phyloP scores from a whole-genome alignment of 129 eudicot species.

The Centella asiatica region DNA sequence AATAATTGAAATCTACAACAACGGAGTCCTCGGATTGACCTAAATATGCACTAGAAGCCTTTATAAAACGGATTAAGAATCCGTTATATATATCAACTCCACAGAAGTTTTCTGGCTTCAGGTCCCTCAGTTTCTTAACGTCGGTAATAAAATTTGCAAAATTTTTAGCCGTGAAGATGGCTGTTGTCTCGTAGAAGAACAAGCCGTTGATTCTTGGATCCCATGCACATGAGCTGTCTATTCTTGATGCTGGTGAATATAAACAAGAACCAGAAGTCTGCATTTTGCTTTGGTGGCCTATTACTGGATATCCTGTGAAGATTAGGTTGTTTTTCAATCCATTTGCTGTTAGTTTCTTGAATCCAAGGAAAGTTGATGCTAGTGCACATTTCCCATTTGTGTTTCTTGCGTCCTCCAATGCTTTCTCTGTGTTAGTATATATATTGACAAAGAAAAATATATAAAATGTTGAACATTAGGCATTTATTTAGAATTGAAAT shows the following conservation, averaged over 20 bases:
- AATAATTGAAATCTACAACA: slow-evolving; percentile 70
- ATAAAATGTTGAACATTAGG: no score
- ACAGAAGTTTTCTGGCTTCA: slow-evolving; percentile 57
- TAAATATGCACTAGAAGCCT: slow-evolving; percentile 50
- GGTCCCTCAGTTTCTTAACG: slow-evolving; percentile 50
- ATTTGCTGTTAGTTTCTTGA: slow-evolving; percentile 61
- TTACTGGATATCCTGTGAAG: slow-evolving; percentile 69
- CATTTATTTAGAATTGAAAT: no score
- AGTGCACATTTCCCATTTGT: slow-evolving; percentile 53
- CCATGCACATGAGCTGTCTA: slow-evolving; percentile 56
- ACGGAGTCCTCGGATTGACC: slow-evolving; percentile 70
- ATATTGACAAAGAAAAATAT: no score
- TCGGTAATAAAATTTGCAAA: slow-evolving; percentile 47
- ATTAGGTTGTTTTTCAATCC: slow-evolving; percentile 64
- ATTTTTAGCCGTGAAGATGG: slow-evolving; percentile 43
- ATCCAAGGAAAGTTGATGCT: slow-evolving; percentile 45
- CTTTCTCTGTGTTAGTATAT: slow-evolving; percentile 32
- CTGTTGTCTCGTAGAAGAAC: slow-evolving; percentile 60
- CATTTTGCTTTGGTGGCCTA: slow-evolving; percentile 66
- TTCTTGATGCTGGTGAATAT: slow-evolving; percentile 39
- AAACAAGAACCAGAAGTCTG: slow-evolving; percentile 90
- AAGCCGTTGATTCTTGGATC: slow-evolving; percentile 76
- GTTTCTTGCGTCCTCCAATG: slow-evolving; percentile 42
- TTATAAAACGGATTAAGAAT: slow-evolving; percentile 54
- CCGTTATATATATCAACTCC: slow-evolving; percentile 79